Conservation (phyloP, 345 rosid genomes). For the Populus pruinosa region DNA sequence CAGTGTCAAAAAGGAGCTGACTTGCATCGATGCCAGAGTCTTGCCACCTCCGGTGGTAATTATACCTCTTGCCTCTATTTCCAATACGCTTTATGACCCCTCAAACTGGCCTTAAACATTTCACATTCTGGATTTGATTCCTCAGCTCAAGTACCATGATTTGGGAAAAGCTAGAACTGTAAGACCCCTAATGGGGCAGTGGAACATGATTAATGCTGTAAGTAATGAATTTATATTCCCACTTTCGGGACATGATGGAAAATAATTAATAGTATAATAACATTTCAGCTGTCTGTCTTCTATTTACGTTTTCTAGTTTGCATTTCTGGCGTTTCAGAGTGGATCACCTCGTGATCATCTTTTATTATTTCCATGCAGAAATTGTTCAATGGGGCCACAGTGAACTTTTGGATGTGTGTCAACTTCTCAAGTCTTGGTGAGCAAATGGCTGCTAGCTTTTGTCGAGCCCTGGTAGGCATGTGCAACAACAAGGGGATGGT, state of each 20-base stretch:
- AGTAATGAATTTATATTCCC: neutral
- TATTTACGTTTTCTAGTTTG: neutral
- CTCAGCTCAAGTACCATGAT: neutral
- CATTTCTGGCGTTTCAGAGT: neutral
- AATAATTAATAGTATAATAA: no score
- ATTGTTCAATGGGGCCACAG: neutral
- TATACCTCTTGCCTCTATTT: neutral
- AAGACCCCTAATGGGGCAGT: neutral
- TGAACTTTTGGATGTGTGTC: neutral
- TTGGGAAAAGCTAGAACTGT: neutral
- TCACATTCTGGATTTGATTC: neutral
- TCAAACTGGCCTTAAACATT: neutral
- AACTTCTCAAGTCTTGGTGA: neutral
- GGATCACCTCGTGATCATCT: neutral
- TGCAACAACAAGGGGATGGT: neutral
- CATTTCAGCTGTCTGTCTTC: neutral
- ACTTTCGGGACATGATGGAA: no score
- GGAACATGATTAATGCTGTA: conserved; percentile 1
- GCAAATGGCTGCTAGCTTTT: neutral
- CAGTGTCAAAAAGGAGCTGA: neutral
- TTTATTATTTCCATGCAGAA: neutral
- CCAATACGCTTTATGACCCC: neutral
- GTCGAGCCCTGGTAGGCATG: neutral
- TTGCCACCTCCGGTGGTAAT: neutral
- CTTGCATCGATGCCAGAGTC: neutral